Evolutionary conservation across 1,139 yeast genomes (phyloP).

Genomic region (Yamadazyma jaroonii): DNA sequence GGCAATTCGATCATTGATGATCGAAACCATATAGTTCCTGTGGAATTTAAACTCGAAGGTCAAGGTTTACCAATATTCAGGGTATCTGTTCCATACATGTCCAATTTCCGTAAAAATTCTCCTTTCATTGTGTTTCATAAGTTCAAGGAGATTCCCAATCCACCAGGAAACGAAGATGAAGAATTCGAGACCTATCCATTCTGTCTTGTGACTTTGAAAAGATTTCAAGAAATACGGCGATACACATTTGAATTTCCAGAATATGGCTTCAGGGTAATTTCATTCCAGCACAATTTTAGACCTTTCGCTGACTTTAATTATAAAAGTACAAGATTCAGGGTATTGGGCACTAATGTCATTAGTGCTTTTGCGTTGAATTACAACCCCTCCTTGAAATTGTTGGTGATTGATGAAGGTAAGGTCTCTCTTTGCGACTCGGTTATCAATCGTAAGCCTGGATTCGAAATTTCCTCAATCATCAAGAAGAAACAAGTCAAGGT

Average conservation of each 20-base stretch:
- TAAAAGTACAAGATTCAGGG: constrained; percentile 36
- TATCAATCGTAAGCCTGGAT: constrained; percentile 28
- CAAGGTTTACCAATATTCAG: constrained; percentile 39
- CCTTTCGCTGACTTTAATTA: constrained; percentile 43
- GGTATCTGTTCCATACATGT: constrained; percentile 34
- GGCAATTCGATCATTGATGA: constrained; percentile 21
- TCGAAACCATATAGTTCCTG: constrained; percentile 33
- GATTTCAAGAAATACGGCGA: constrained; percentile 27
- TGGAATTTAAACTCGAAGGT: constrained; percentile 30
- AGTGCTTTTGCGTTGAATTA: constrained; percentile 28
- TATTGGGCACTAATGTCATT: constrained; percentile 35
- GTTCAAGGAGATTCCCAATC: constrained; percentile 30
- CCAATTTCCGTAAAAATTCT: constrained; percentile 33
- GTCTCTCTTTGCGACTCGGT: constrained; percentile 38
- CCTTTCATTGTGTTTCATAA: constrained; percentile 35
- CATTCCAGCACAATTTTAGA: constrained; percentile 35
- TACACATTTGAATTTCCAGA: constrained; percentile 25
- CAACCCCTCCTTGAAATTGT: constrained; percentile 34
- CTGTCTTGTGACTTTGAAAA: constrained; percentile 33
- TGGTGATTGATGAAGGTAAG: constrained; percentile 32
- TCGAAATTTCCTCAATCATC: constrained; percentile 26
- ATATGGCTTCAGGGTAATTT: constrained; percentile 18
- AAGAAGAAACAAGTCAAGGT: constrained; percentile 11
- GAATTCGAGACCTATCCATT: constrained; percentile 32
- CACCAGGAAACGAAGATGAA: constrained; percentile 20